Conservation (phyloP, 148 eudicot genomes). For the Nepenthes mirabilis region DNA sequence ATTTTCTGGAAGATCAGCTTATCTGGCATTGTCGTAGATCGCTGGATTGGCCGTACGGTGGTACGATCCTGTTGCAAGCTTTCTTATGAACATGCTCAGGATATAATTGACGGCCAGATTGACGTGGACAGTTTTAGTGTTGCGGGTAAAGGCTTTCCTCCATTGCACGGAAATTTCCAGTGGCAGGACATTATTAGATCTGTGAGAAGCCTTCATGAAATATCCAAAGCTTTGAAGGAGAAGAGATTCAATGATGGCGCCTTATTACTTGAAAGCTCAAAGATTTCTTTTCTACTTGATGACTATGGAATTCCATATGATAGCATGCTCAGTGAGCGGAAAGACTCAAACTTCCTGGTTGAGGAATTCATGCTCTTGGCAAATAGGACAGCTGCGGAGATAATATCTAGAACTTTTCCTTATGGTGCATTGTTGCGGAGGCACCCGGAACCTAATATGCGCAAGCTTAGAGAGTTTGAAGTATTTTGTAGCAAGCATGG, state of each 20-base stretch:
- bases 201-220: slow-evolving; percentile 39
- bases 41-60: slow-evolving; percentile 83
- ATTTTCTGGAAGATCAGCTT: slow-evolving; percentile 67
- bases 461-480: slow-evolving; percentile 72
- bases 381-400: slow-evolving; percentile 78
- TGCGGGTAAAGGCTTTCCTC: slow-evolving; percentile 25
- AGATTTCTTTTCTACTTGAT: slow-evolving; percentile 51
- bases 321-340: slow-evolving; percentile 32
- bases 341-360: slow-evolving; percentile 63
- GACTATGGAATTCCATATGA: slow-evolving; percentile 71
- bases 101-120: slow-evolving; percentile 48
- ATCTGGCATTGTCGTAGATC: slow-evolving; percentile 54
- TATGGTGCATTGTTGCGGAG: slow-evolving; percentile 60
- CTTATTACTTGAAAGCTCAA: slow-evolving; percentile 55
- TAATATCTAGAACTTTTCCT: slow-evolving; percentile 67
- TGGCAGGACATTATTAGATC: slow-evolving; percentile 58
- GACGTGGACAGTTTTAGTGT: slow-evolving; percentile 13
- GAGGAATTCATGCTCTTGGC: slow-evolving; percentile 98
- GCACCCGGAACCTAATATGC: slow-evolving; percentile 79
- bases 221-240: slow-evolving; percentile 48
- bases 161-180: slow-evolving; percentile 42
- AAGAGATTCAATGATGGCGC: slow-evolving; percentile 70
- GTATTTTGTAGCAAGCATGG: slow-evolving; percentile 70
- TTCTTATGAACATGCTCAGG: slow-evolving; percentile 84
- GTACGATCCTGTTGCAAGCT: slow-evolving; percentile 86